These are phyloP conservation scores for Rosa hybrid DNA, from an alignment of 331 rosid genomes.

Conservation along the genomic window DNA sequence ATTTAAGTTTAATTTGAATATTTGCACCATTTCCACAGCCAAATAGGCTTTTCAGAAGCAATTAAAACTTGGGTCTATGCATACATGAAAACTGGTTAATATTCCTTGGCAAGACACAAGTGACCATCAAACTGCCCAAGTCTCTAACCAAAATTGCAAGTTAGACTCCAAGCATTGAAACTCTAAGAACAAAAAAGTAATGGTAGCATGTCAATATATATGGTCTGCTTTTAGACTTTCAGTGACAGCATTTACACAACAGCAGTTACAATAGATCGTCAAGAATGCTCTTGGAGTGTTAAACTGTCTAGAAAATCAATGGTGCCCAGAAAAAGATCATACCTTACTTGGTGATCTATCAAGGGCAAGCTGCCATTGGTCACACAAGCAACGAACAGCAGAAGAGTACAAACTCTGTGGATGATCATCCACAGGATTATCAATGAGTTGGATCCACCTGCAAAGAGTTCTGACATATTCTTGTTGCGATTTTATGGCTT, in stretches of 20 bases:
- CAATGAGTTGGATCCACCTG: conserved; percentile 65
- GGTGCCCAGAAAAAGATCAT: conserved; percentile 13
- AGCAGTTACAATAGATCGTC: background rate
- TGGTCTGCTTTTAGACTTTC: background rate
- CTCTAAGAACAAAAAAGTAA: background rate
- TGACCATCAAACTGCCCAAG: conserved; percentile 1
- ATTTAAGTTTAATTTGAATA: background rate
- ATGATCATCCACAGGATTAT: conserved; percentile 43
- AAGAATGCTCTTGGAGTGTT: background rate
- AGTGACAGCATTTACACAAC: background rate
- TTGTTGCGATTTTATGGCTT: conserved; percentile 67
- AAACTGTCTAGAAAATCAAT: background rate
- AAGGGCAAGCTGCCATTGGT: conserved; percentile 66
- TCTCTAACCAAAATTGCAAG: conserved; percentile 1
- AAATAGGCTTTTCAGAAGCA: background rate
- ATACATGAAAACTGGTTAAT: background rate
- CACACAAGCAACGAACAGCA: conserved; percentile 42
- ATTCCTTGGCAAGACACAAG: background rate
- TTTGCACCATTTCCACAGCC: background rate
- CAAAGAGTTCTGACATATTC: conserved; percentile 66
- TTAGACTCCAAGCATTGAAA: conserved; percentile 9
- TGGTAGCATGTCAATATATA: background rate
- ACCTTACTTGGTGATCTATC: conserved; percentile 72
- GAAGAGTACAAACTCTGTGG: conserved; percentile 43
- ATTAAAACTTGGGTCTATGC: background rate